Evolutionary conservation across 352 stramenopile genomes (phyloP).

Genomic region (Phytopythium vexans): DNA sequence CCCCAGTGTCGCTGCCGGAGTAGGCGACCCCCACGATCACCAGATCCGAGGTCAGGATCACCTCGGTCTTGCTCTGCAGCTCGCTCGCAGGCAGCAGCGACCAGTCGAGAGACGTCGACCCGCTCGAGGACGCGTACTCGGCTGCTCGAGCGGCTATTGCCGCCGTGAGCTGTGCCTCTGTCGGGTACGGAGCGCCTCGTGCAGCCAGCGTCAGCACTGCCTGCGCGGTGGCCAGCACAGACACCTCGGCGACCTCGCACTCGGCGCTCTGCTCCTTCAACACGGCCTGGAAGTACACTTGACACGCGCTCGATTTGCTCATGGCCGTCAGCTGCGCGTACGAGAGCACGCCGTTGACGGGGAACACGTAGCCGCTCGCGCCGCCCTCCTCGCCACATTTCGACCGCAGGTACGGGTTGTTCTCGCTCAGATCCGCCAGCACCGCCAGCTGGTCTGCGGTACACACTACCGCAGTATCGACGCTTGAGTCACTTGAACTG

Average conservation of each 20-base stretch:
- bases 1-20: conserved; percentile 5
- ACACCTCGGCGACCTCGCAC: conserved; percentile 28
- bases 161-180: conserved; percentile 19
- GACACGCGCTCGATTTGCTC: conserved; percentile 14
- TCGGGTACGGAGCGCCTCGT: conserved; percentile 11
- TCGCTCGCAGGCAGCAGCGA: conserved; percentile 24
- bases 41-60: conserved; percentile 26
- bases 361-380: conserved; percentile 24
- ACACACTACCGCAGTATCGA: conserved; percentile 24
- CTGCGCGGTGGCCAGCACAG: conserved; percentile 27
- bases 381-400: conserved; percentile 15
- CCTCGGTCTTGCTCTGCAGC: conserved; percentile 11
- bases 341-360: conserved; percentile 24
- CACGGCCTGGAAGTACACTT: conserved; percentile 26
- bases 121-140: conserved; percentile 20
- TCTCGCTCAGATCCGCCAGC: conserved; percentile 20
- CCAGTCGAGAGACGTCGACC: conserved; percentile 16
- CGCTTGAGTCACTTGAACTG: background rate
- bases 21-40: conserved; percentile 31
- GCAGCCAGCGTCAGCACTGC: conserved; percentile 19
- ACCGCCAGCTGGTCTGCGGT: conserved; percentile 23
- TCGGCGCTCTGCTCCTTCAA: conserved; percentile 23
- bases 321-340: conserved; percentile 29
- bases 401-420: conserved; percentile 25
- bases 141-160: conserved; percentile 16